Evolutionary conservation across 2,329 filamentous ascomycete species (phyloP), one percentile per base, ranked within the genome.

Genomic region (Magnaporthiopsis rhizophila): DNA sequence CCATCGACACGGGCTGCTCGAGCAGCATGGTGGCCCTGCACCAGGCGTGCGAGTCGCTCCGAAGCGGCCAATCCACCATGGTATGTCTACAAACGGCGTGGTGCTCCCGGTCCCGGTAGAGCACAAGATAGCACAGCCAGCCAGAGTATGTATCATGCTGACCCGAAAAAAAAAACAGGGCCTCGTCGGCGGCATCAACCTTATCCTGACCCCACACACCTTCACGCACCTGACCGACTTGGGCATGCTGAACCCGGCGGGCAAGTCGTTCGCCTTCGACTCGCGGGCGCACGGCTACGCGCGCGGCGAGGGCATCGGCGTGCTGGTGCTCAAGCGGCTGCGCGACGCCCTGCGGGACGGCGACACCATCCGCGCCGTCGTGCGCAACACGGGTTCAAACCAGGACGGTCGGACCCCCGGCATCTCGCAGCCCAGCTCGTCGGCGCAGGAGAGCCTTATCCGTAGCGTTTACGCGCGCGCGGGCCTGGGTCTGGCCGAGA

Each of bases 281-380:
- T 65, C 69, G 1, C 66, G 68, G 2, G 81, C 78, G 0, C 73
- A 79, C 64, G 81, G 81, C 0, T 83, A 82, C 66, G 75, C 72
- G 0, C 72, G 78, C 15, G 80, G 77, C 1, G 81, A 83, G 65
- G 81, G 77, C 0, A 69, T 78, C 11, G 74, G 69, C 4, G 68
- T 72, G 9, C 53, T 83, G 1, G 64, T 80, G 0, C 61, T 84
- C 0, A 83, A 83, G 70, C 72, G 71, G 0, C 69, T 83, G 0
- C 68, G 71, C 2, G 74, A 77, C 63, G 81, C 81, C 1, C 64
- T 82, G 2, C 65, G 68, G 4, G 76, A 79, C 61, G 73, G 75
- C 3, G 77, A 83, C 66, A 72, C 73, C 0, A 74, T 77, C 26
- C 67, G 72, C 7, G 72, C 71, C 4, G 65, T 78, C 7, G 70